phyloP scores from a whole-genome alignment of 176 grass and related monocot genomes.

The Avena insularis region DNA sequence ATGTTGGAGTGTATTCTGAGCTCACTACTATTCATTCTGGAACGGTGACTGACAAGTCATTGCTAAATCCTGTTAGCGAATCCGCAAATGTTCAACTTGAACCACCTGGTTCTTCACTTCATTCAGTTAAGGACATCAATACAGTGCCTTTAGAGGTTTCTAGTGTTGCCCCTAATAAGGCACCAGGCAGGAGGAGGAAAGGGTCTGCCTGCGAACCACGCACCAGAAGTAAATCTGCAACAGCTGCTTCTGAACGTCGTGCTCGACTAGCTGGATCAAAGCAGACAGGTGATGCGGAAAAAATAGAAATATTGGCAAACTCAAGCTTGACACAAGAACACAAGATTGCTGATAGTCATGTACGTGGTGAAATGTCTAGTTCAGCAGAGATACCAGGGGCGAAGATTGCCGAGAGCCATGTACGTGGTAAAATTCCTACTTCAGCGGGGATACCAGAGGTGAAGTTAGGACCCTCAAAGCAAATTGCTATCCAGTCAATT shows the following conservation, averaged over 20 bases:
- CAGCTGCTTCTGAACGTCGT: slow-evolving; percentile 61
- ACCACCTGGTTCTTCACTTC: slow-evolving; percentile 38
- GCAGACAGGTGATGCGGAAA: slow-evolving; percentile 49
- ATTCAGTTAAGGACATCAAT: slow-evolving; percentile 44
- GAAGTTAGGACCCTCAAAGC: slow-evolving; percentile 30
- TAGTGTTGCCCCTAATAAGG: slow-evolving; percentile 44
- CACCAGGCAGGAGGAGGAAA: slow-evolving; percentile 66
- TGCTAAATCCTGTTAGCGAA: slow-evolving; percentile 48
- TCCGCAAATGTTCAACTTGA: slow-evolving; percentile 25
- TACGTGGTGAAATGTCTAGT: slow-evolving; percentile 26
- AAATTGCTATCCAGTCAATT: slow-evolving; percentile 10
- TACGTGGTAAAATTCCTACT: slow-evolving; percentile 22
- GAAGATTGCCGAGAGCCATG: background rate
- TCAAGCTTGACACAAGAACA: slow-evolving; percentile 22
- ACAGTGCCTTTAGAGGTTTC: slow-evolving; percentile 44
- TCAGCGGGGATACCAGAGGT: background rate
- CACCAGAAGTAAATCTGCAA: slow-evolving; percentile 59
- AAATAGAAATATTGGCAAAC: slow-evolving; percentile 38
- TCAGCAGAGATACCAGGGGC: background rate
- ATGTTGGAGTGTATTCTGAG: slow-evolving; percentile 31
- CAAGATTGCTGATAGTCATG: slow-evolving; percentile 39
- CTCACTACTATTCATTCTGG: slow-evolving; percentile 15
- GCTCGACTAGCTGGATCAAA: slow-evolving; percentile 62
- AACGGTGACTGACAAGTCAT: slow-evolving; percentile 13
- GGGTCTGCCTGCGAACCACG: slow-evolving; percentile 52